Percentiles rank a stretch among this genome's conserved stretches.
Conservation (phyloP, 225 moss, liverwort and hornwort species). For the Pseudisothecium myosuroides region DNA sequence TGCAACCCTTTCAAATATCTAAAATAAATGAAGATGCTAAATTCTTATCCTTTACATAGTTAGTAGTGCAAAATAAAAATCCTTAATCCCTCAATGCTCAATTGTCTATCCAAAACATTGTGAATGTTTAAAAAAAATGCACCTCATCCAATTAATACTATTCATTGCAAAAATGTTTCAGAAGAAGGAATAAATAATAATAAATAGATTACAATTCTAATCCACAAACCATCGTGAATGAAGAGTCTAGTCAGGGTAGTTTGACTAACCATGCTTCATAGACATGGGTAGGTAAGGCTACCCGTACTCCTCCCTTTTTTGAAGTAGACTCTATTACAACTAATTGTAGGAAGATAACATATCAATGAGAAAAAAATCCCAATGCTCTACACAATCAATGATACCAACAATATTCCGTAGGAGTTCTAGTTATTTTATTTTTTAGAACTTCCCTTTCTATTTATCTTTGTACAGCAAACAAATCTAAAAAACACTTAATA, state of each 20-base stretch:
- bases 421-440: accelerated
- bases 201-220: neutral
- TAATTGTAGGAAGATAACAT: neutral
- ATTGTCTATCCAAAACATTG: neutral
- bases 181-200: neutral
- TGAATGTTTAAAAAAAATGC: neutral
- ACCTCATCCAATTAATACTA: no score
- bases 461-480: neutral
- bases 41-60: neutral
- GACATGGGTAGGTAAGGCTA: neutral
- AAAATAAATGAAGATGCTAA: neutral
- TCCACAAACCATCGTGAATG: neutral
- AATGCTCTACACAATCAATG: neutral
- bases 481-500: no score
- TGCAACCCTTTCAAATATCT: neutral
- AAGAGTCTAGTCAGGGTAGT: neutral
- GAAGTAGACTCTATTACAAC: accelerated
- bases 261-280: accelerated
- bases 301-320: accelerated
- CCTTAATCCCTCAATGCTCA: neutral
- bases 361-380: neutral
- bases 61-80: neutral
- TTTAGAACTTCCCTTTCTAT: neutral
- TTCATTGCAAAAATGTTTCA: accelerated
- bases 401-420: accelerated